phyloP scores from a whole-genome alignment of 768 basidiomycete genomes.

The Lyophyllum semitale region DNA sequence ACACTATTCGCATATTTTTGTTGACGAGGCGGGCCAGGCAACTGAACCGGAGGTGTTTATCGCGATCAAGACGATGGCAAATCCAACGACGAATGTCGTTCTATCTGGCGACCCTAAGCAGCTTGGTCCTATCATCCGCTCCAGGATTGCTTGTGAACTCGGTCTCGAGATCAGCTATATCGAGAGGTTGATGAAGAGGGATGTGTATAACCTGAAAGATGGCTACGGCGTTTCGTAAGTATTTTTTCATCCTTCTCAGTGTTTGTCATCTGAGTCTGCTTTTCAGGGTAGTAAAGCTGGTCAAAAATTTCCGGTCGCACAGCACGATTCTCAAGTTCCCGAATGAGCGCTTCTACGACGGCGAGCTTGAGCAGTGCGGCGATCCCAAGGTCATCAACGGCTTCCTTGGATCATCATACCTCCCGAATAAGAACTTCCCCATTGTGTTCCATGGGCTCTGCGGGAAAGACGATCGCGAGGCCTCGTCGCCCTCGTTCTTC shows the following conservation, averaged over 20 bases:
- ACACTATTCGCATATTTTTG: conserved; percentile 67
- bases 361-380: conserved; percentile 52
- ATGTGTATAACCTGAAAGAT: conserved; percentile 37
- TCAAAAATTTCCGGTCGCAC: conserved; percentile 70
- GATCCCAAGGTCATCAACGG: conserved; percentile 38
- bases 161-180: conserved; percentile 63
- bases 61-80: conserved; percentile 60
- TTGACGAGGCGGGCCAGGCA: conserved; percentile 75
- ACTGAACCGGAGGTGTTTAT: conserved; percentile 70
- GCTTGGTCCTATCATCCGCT: conserved; percentile 68
- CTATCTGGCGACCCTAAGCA: conserved; percentile 75
- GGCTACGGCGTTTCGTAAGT: conserved; percentile 31
- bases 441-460: conserved; percentile 61
- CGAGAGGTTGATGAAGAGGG: conserved; percentile 57
- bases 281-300: conserved; percentile 59
- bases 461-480: conserved; percentile 68
- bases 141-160: conserved; percentile 53
- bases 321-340: conserved; percentile 60
- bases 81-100: conserved; percentile 53
- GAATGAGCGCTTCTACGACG: conserved; percentile 59
- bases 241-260: not conserved
- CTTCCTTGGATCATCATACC: conserved; percentile 39
- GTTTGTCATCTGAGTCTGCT: not conserved
- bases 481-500: conserved; percentile 71
- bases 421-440: conserved; percentile 53